Evolutionary conservation across 2,329 filamentous ascomycete genomes (phyloP), one percentile per base, ranked within the genome.

Genomic region (Claviceps humidiphila): DNA sequence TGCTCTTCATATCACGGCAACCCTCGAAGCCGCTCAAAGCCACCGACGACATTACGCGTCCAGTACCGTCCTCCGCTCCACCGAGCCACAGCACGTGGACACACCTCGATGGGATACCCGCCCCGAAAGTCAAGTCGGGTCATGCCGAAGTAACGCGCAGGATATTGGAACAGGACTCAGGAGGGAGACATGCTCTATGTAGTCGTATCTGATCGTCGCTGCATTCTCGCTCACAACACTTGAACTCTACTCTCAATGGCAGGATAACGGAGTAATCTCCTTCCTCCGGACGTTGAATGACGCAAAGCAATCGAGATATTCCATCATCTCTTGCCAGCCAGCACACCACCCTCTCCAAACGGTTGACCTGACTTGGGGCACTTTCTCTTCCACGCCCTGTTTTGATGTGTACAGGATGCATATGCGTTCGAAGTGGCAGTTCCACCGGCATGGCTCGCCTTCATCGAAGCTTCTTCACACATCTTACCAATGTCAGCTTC

Each of bases 41-140:
- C 55, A 58, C 53, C 44, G 24, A 50, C 52, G 38, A 49, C 51
- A 51, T 55, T 50, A 46, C 24, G 42, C 42, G 47, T 50, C 50
- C 53, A 46, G 47, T 46, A 26, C 49, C 43, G 46, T 47, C 46
- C 34, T 47, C 24, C 30, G 40, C 47, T 46, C 47, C 53, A 45
- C 39, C 14, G 20, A 43, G 30, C 30, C 30, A 37, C 45, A 16
- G 45, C 26, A 40, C 17, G 22, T 52, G 50, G 53, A 48, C 53
- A 50, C 46, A 45, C 50, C 50, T 56, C 51, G 41, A 58, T 55
- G 52, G 9, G 9, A 34, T 34, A 55, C 53, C 56, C 55, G 56
- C 55, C 51, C 49, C 49, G 48, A 20, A 34, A 17, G 44, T 17
- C 16, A 40, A 17, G 24, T 24, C 30, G 34, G 16, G 45, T 20